Percentiles rank a stretch among this genome's conserved stretches.
These are phyloP conservation scores for Euphorbia pulcherrima DNA, from an alignment of 345 rosid species.

Conservation along the genomic window DNA sequence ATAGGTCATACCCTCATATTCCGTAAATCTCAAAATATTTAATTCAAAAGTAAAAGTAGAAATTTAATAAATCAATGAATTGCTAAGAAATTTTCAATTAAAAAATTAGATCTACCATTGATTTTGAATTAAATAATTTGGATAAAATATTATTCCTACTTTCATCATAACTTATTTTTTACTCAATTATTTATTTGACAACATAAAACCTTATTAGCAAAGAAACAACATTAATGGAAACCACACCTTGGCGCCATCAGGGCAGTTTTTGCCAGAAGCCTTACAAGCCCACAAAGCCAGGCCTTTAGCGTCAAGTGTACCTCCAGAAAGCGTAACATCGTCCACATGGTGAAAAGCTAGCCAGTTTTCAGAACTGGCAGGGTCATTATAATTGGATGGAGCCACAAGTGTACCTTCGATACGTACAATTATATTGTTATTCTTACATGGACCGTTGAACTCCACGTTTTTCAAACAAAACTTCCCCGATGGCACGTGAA, in stretches of 20 bases:
- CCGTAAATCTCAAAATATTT: too few relatives aligned
- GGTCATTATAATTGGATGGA: slow-evolving; percentile 42
- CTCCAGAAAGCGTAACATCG: slow-evolving; percentile 54
- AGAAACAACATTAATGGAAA: neutral
- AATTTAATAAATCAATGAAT: too few relatives aligned
- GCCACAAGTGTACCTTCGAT: slow-evolving; percentile 69
- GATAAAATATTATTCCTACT: too few relatives aligned
- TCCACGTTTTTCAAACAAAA: slow-evolving; percentile 35
- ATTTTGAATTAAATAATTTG: too few relatives aligned
- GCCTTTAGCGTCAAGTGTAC: slow-evolving; percentile 64
- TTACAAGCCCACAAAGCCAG: slow-evolving; percentile 63
- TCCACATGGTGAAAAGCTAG: slow-evolving; percentile 38
- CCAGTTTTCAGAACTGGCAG: slow-evolving; percentile 49
- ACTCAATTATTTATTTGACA: too few relatives aligned
- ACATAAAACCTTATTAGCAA: too few relatives aligned
- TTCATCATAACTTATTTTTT: too few relatives aligned
- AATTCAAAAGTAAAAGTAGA: too few relatives aligned
- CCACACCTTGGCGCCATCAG: slow-evolving; percentile 65
- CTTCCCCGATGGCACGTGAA: slow-evolving; percentile 52
- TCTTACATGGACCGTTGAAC: slow-evolving; percentile 64
- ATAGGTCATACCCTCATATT: too few relatives aligned
- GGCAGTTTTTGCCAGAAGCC: slow-evolving; percentile 47
- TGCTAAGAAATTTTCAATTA: too few relatives aligned
- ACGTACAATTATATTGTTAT: slow-evolving; percentile 31
- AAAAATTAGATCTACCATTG: too few relatives aligned